Evolutionary conservation across 768 basidiomycete genomes (phyloP).

Genomic region (Xerocomellus chrysenteron): DNA sequence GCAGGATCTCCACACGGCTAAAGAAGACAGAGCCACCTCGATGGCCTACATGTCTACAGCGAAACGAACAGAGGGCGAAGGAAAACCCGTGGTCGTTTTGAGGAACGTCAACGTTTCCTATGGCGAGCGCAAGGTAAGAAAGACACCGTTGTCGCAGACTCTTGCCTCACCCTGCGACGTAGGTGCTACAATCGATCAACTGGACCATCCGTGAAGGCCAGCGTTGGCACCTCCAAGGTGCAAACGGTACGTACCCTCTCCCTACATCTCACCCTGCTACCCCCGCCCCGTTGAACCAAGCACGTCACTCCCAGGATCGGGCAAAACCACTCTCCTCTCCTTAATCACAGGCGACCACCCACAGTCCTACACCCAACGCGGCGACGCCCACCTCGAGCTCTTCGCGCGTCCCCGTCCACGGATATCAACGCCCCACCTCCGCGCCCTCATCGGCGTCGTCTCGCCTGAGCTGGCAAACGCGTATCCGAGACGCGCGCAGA

Average conservation of each 20-base stretch:
- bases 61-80: constrained; percentile 9
- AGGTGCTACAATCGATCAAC: constrained; percentile 75
- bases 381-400: constrained; percentile 46
- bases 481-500: constrained; percentile 71
- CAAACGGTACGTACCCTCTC: constrained; percentile 60
- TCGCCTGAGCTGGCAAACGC: constrained; percentile 91
- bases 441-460: constrained; percentile 70
- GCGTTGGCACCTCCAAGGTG: constrained; percentile 86
- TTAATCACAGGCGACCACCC: constrained; percentile 94
- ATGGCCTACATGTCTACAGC: not conserved
- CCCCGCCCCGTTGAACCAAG: not conserved
- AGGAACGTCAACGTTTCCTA: constrained; percentile 71
- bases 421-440: constrained; percentile 68
- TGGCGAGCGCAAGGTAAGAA: constrained; percentile 54
- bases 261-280: not conserved
- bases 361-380: constrained; percentile 78
- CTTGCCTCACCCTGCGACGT: not conserved
- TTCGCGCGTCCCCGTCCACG: constrained; percentile 61
- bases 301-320: constrained; percentile 57
- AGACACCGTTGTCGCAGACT: not conserved
- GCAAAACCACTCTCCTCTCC: constrained; percentile 92
- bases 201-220: constrained; percentile 85
- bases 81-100: constrained; percentile 56
- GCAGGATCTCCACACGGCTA: constrained; percentile 10
- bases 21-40: not conserved